Base-by-base conservation (phyloP, 2,329 filamentous ascomycete species). In the Meredithiella fracta region DNA sequence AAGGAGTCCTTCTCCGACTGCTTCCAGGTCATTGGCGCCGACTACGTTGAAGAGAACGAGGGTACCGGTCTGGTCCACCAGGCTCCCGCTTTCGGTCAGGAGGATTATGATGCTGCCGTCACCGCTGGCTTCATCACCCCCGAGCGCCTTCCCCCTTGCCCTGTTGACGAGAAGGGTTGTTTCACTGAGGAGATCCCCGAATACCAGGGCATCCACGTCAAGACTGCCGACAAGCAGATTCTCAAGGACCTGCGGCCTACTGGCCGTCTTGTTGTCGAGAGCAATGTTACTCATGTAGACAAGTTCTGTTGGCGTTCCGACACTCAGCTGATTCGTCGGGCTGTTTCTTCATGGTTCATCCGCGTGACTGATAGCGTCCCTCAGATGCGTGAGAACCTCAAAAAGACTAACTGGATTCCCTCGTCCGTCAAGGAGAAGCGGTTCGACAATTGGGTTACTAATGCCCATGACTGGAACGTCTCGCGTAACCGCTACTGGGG, bases 21-120 rank as follows among this genome's bases (percentile, higher is more conserved):
- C 14, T 87, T 86, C 72, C 75, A 72, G 60, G 79, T 88, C 6
- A 65, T 85, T 57, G 82, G 80, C 60, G 84, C 82, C 47, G 74
- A 72, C 9, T 88, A 87, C 64, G 84, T 88, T 52, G 85, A 82
- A 23, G 76, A 80, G 15, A 82, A 83, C 47, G 82, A 82, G 63
- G 84, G 84, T 76, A 81, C 83, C 50, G 84, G 84, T 65, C 77
- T 88, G 56, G 84, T 87, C 25, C 84, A 87, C 64, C 83, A 86
- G 66, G 73, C 84, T 4, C 84, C 84, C 7, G 82, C 83, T 1
- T 87, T 85, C 63, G 84, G 84, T 74, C 82, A 86, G 67, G 84
- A 87, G 62, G 84, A 87, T 78, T 87, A 86, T 69, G 76, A 77
- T 61, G 75, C 85, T 58, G 80, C 79, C 3, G 69, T 82, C 64